Evolutionary conservation across 2,329 filamentous ascomycete species (phyloP), one percentile per base, ranked within the genome.

Genomic region (Epichloe glyceriae): DNA sequence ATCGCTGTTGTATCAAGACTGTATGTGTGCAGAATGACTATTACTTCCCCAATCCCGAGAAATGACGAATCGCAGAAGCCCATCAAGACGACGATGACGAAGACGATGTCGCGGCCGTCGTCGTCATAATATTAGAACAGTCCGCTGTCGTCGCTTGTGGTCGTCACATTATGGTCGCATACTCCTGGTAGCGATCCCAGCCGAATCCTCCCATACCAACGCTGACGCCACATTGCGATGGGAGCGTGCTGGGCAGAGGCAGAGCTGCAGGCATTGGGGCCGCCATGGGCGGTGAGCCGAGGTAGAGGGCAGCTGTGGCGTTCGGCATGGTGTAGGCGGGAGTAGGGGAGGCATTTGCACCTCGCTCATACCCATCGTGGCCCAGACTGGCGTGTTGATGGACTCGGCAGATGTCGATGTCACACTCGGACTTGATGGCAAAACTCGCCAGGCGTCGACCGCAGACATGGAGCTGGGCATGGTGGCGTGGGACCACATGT

Each of bases 361-460:
- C 53, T 90, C 84, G 65, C 77, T 80, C 71, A 94, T 74, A 62
- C 76, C 77, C 73, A 95, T 83, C 64, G 78, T 83, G 54, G 84
- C 79, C 90, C 90, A 96, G 66, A 91, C 79, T 48, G 82, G 78
- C 52, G 81, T 76, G 60, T 79, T 76, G 61, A 78, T 62, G 38
- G 82, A 83, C 64, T 93, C 88, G 64, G 76, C 77, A 50, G 84
- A 85, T 6, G 69, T 70, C 35, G 86, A 83, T 40, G 85, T 81
- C 49, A 87, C 80, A 66, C 83, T 88, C 48, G 89, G 87, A 62
- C 88, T 95, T 50, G 91, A 96, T 45, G 90, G 86, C 50, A 96
- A 74, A 58, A 96, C 82, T 67, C 85, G 88, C 91, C 91, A 97
- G 51, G 87, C 78, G 54, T 97, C 89, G 53, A 95, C 81, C 5